Base-by-base conservation (phyloP, 345 rosid species). In the Bretschneidera sinensis region DNA sequence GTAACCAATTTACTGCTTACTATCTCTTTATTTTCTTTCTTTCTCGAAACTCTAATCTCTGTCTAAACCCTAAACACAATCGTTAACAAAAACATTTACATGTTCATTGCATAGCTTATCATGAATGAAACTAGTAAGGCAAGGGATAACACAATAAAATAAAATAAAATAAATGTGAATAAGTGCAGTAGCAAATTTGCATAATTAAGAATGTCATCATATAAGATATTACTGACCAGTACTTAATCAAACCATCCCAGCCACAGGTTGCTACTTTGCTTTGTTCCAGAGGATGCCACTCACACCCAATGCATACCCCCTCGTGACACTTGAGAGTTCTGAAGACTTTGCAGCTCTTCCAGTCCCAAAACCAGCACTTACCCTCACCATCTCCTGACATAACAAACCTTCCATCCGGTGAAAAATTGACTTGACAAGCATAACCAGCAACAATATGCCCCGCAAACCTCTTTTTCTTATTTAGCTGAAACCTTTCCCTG, bases 381-480 rank as follows among this genome's bases (percentile, higher is more conserved):
- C 97, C 99, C 67, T 94, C 99, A 45, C 97, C 99, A 80, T 94
- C 99, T 74, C 99, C 99, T 0, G 99, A 94, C 95, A 94, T 84
- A 9, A 94, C 97, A 84, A 94, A 94, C 64, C 99, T 78, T 9
- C 99, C 97, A 79, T 94, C 99, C 0, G 97, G 99, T 8, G 97
- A 94, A 81, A 90, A 94, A 71, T 94, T 94, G 22, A 94, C 99
- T 74, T 88, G 99, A 69, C 99, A 94, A 20, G 99, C 99, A 66
- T 94, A 94, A 24, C 99, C 97, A 8, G 96, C 97, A 2, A 73
- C 95, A 74, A 82, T 78, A 74, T 94, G 97, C 63, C 96, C 97
- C 9, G 92, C 92, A 82, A 94, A 90, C 74, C 95, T 84, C 79
- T 94, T 94, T 79, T 90, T 86, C 71, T 94, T 94, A 67, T 94